phyloP scores from a whole-genome alignment of 2,329 filamentous ascomycete genomes.

The Stagonosporopsis chrysanthemi region DNA sequence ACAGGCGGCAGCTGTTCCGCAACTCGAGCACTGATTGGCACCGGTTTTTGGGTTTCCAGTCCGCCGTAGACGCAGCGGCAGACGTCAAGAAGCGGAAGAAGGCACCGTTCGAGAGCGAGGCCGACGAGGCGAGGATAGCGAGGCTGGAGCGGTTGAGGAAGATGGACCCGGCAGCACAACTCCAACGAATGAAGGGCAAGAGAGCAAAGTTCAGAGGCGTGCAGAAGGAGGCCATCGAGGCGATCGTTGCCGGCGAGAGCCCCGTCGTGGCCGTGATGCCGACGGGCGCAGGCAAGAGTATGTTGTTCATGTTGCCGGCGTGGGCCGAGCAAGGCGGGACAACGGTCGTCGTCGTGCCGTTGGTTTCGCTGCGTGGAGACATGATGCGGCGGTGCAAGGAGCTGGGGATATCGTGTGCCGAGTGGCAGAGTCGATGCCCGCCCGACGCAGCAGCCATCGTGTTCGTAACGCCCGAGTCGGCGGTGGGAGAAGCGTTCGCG shows the following conservation, averaged over 20 bases:
- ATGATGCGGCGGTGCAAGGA: background rate
- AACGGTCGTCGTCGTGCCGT: background rate
- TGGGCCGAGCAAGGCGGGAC: background rate
- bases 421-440: constrained; percentile 27
- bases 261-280: constrained; percentile 3
- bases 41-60: constrained; percentile 25
- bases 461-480: constrained; percentile 35
- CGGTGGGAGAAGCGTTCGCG: constrained; percentile 28
- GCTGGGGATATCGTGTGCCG: constrained; percentile 20
- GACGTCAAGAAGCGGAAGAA: constrained; percentile 1
- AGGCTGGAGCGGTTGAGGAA: background rate
- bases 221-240: background rate
- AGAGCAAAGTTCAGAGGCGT: background rate
- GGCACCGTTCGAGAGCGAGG: background rate
- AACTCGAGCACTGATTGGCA: constrained; percentile 26
- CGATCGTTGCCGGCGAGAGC: constrained; percentile 1
- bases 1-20: constrained; percentile 20
- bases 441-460: constrained; percentile 27
- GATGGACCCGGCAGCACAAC: background rate
- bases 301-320: background rate
- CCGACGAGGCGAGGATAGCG: background rate
- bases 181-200: background rate
- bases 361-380: background rate
- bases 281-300: constrained; percentile 1
- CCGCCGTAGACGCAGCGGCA: too few relatives aligned